phyloP scores from a whole-genome alignment of 108 stramenopile species.

The Epithemia pelagica region DNA sequence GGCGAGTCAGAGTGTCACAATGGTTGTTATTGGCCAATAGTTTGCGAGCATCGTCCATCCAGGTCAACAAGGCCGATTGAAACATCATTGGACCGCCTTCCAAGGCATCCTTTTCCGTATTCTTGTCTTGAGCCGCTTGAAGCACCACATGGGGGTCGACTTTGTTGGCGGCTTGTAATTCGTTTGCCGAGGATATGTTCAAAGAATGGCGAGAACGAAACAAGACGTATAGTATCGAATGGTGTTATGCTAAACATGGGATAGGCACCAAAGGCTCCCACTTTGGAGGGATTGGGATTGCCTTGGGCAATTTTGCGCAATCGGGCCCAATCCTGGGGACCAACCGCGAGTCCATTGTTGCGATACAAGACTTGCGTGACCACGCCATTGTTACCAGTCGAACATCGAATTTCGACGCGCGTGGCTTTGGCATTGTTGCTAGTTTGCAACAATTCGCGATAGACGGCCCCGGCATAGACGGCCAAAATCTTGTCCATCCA shows the following conservation, averaged over 20 bases:
- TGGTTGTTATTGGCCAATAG: conserved; percentile 18
- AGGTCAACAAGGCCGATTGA: conserved; percentile 70
- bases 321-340: conserved; percentile 73
- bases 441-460: conserved; percentile 81
- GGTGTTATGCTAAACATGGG: conserved; percentile 83
- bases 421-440: conserved; percentile 81
- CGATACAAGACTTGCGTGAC: conserved; percentile 65
- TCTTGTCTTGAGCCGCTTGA: too few species aligned
- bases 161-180: too few species aligned
- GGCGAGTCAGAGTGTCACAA: conserved; percentile 70
- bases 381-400: conserved; percentile 25
- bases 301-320: conserved; percentile 84
- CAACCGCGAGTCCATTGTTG: conserved; percentile 77
- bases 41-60: conserved; percentile 82
- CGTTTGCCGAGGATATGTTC: too few species aligned
- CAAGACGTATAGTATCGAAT: background rate
- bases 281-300: conserved; percentile 67
- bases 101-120: conserved; percentile 37
- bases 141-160: too few species aligned
- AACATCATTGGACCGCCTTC: conserved; percentile 61
- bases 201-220: background rate
- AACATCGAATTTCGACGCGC: conserved; percentile 63
- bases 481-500: conserved; percentile 86
- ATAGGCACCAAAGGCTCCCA: conserved; percentile 57
- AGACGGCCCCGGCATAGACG: conserved; percentile 76